Conservation (phyloP, 2,329 filamentous ascomycete species). For the Parastagonospora nodorum region DNA sequence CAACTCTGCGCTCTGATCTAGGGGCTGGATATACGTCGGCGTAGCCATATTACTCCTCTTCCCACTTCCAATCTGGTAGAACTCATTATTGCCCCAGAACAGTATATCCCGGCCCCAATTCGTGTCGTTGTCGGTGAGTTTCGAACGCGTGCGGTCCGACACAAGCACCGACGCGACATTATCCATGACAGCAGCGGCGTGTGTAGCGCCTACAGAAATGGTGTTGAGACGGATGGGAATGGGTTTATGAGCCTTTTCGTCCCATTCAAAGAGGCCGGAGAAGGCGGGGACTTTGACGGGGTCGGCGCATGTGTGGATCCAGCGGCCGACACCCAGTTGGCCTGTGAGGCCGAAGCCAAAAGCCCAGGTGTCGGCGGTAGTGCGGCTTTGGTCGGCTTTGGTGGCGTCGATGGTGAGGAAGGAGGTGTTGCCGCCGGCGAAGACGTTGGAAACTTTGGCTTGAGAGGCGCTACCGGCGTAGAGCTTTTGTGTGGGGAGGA, state of each 20-base stretch:
- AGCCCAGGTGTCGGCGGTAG: conserved; percentile 81
- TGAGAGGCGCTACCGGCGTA: conserved; percentile 69
- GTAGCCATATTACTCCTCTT: conserved; percentile 79
- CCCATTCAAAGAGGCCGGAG: conserved; percentile 84
- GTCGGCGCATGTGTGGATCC: conserved; percentile 81
- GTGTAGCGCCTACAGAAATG: conserved; percentile 77
- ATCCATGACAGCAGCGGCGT: conserved; percentile 80
- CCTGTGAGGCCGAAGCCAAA: conserved; percentile 87
- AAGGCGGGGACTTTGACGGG: conserved; percentile 83
- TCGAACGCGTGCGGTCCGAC: conserved; percentile 41
- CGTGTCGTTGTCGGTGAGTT: conserved; percentile 66
- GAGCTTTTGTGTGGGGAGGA: conserved; percentile 71
- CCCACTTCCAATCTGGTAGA: conserved; percentile 90
- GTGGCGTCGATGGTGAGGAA: conserved; percentile 86
- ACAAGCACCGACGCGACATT: conserved; percentile 74
- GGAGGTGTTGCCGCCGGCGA: conserved; percentile 83
- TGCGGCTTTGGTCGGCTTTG: conserved; percentile 60
- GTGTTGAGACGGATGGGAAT: conserved; percentile 78
- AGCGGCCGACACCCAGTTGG: conserved; percentile 80
- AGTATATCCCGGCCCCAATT: conserved; percentile 89
- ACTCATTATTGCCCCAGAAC: conserved; percentile 95
- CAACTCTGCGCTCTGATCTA: conserved; percentile 67
- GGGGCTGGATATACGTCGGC: conserved; percentile 78
- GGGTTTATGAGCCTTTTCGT: conserved; percentile 70
- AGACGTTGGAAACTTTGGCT: conserved; percentile 74